Base-by-base conservation (phyloP, 345 rosid species). In the Salix suchowensis region DNA sequence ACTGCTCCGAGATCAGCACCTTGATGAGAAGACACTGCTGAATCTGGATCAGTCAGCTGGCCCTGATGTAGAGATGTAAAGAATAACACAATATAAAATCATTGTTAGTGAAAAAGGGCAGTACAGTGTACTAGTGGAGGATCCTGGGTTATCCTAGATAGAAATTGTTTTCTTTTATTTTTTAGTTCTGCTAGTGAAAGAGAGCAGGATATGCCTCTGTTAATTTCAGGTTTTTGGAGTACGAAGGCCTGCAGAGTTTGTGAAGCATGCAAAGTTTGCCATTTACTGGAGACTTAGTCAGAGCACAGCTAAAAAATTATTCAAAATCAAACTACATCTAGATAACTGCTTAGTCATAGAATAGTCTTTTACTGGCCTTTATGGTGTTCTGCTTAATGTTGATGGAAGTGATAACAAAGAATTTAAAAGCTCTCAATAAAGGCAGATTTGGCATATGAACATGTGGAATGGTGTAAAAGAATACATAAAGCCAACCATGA, bases 21-120 rank as follows among this genome's bases (percentile, higher is more conserved):
- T 87, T 92, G 97, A 74, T 89, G 92, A 62, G 97, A 87, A 81
- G 97, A 89, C 48, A 87, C 96, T 32, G 98, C 91, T 71, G 91
- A 87, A 88, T 96, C 99, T 64, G 92, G 86, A 85, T 96, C 97
- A 21, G 89, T 82, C 75, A 74, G 89, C 87, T 89, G 97, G 67
- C 94, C 97, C 97, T 91, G 85, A 80, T 65, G 67, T 28, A 52
- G 60, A 85, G 80, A 62, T 40, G 44, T 40, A 82, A 28, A 72
- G 60, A 65, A 42, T 62, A 67, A 64, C 34, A 65, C 32, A 26
- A 15, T 13, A 39, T 54, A 54, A 44, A 46, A 67, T 23, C 7
- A 67, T 48, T 42, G 44, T 32, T 40, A 44, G 32, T 48, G n/a
- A 24, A 46, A 11, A 60, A 24, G 67, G 67, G 58, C 21, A 26